Base-by-base conservation (phyloP, 257 asterid genomes). In the Oldenlandia corymbosa region DNA sequence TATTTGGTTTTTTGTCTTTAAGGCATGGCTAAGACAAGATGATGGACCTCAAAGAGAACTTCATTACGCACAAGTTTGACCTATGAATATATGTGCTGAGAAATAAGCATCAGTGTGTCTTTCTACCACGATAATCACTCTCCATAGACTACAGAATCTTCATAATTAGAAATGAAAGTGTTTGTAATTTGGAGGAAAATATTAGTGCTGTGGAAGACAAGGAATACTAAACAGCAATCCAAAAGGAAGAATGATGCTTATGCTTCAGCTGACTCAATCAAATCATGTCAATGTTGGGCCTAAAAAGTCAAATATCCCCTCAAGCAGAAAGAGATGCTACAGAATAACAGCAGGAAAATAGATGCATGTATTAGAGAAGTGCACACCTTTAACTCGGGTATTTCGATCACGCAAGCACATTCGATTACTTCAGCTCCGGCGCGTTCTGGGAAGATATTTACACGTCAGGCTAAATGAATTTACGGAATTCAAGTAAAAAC, bases 401-500 rank as follows among this genome's bases (percentile, higher is more conserved):
- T 78, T 78, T 81, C 95, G 56, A 85, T 85, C 67, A 88, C 83
- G 53, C 95, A 85, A 45, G 95, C 95, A 70, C 95, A 88, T 71
- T 85, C 95, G 23, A 85, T 71, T 57, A 88, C 91, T 72, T 85
- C 85, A 57, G 94, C 94, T 7, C 87, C 84, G 56, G 88, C 94
- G 43, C 91, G 86, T 62, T 88, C 94, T 85, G 80, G 11, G 18
- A 67, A 61, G 51, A 69, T 60, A 31, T 75, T 57, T 20, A 34
- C 4, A 3, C 39, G 9, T 58, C 18, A 68, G 68, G n/a, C n/a
- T n/a, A n/a, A n/a, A 24, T 39, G 5, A 42, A 0, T 37, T 41
- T 24, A 26, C 27, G 39, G 30, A 16, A 45, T 34, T 17, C n/a
- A n/a, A n/a, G n/a, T n/a, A n/a, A n/a, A n/a, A n/a, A n/a, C n/a